phyloP scores from a whole-genome alignment of 257 asterid genomes.

The Plantago elongata region DNA sequence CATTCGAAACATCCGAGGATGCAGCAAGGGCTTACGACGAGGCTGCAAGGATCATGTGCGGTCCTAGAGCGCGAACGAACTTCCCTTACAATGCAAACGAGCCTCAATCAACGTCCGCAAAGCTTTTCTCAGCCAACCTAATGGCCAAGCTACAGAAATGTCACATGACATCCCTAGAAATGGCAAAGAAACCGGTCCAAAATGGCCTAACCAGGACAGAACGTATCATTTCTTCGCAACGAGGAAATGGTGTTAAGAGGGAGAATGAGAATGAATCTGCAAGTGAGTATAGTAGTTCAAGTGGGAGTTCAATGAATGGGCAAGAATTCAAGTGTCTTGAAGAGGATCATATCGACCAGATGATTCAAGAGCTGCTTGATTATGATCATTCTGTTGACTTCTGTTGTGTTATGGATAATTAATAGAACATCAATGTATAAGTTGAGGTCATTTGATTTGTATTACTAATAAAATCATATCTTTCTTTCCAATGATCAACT shows the following conservation, averaged over 20 bases:
- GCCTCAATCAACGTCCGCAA: slow-evolving; percentile 45
- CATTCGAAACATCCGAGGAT: slow-evolving; percentile 91
- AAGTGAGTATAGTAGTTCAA: not conserved
- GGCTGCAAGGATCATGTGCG: slow-evolving; percentile 85
- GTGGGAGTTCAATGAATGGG: slow-evolving; percentile 5
- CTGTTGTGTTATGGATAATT: slow-evolving; percentile 32
- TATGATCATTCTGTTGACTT: slow-evolving; percentile 69
- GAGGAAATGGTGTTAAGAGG: slow-evolving; percentile 4
- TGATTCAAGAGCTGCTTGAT: slow-evolving; percentile 82
- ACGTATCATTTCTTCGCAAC: slow-evolving; percentile 3
- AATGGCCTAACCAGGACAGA: not conserved
- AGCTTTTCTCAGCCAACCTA: slow-evolving; percentile 58
- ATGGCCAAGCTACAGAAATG: slow-evolving; percentile 85
- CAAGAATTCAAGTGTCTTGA: slow-evolving; percentile 39
- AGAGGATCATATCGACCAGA: slow-evolving; percentile 77
- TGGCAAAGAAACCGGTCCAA: slow-evolving; percentile 33
- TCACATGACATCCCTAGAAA: slow-evolving; percentile 53
- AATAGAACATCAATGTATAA: not conserved
- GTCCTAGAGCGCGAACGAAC: slow-evolving; percentile 74
- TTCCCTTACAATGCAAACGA: slow-evolving; percentile 52
- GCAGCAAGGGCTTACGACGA: slow-evolving; percentile 90
- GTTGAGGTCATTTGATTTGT: slow-evolving; percentile 10
- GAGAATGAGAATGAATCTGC: slow-evolving; percentile 16
- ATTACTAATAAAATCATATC: not conserved
- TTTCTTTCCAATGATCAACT: not conserved